Conservation (phyloP, 805 yeast genomes). For the Candida germanica region DNA sequence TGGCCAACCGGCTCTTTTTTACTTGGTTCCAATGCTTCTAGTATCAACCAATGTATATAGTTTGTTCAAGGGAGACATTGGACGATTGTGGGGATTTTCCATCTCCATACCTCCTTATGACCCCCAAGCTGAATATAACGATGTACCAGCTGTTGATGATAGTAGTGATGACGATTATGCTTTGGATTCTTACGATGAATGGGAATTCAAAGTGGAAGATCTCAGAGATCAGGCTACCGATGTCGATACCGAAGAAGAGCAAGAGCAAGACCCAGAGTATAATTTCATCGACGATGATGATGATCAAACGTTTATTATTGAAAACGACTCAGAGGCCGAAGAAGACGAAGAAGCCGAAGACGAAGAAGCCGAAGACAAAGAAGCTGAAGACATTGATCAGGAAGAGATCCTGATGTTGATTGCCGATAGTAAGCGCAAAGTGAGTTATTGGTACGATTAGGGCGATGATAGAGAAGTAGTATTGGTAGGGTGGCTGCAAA, state of each 20-base stretch:
- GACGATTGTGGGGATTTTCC: slow-evolving; percentile 35
- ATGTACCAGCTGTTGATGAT: slow-evolving; percentile 2
- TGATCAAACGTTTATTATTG: slow-evolving; percentile 17
- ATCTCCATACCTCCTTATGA: slow-evolving; percentile 12
- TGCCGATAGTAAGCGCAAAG: slow-evolving; percentile 7
- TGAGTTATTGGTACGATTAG: slow-evolving; percentile 9
- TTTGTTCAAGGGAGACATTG: slow-evolving; percentile 39
- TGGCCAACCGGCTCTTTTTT: slow-evolving; percentile 70
- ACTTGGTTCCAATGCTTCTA: slow-evolving; percentile 50
- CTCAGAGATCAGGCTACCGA: slow-evolving; percentile 16
- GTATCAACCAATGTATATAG: slow-evolving; percentile 28
- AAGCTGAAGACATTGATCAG: slow-evolving; percentile 2
- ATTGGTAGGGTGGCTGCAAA: no score
- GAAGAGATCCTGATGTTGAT: slow-evolving; percentile 8
- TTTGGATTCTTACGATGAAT: slow-evolving; percentile 13
- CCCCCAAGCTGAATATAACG: neutral
- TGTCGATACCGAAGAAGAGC: slow-evolving; percentile 16
- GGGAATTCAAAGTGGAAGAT: slow-evolving; percentile 19
- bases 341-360: slow-evolving; percentile 1
- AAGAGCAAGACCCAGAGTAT: slow-evolving; percentile 8
- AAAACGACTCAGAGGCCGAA: neutral
- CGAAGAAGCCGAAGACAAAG: slow-evolving; percentile 5
- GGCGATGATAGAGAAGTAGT: no score
- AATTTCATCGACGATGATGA: slow-evolving; percentile 16
- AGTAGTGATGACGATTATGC: slow-evolving; percentile 17